Conservation (phyloP, 441 rosid genomes). For the Aleurites moluccanus region DNA sequence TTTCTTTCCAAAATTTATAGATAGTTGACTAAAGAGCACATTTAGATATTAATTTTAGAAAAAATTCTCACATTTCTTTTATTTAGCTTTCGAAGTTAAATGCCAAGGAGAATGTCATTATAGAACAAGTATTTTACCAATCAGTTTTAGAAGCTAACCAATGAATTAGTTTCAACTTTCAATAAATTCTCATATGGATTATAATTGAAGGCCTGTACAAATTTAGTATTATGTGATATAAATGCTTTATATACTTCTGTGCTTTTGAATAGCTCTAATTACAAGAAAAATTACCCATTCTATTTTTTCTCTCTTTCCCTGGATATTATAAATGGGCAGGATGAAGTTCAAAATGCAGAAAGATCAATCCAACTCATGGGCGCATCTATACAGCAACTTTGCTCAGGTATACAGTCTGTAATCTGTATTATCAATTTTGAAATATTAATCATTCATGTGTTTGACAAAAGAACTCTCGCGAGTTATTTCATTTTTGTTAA, state of each 20-base stretch:
- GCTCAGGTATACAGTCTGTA: constrained; percentile 43
- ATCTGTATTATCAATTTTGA: constrained; percentile 6
- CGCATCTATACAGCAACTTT: constrained; percentile 63
- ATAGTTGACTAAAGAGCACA: background rate
- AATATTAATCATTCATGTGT: constrained; percentile 2
- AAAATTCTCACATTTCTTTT: background rate
- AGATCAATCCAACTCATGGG: constrained; percentile 80
- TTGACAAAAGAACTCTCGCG: constrained; percentile 2
- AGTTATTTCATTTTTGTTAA: constrained; percentile 2
- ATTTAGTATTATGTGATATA: no score
- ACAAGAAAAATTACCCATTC: constrained; percentile 2
- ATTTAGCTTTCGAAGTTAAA: background rate
- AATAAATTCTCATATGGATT: background rate
- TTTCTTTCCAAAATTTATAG: background rate
- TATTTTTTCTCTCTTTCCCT: background rate
- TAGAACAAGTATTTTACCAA: background rate
- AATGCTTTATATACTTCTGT: background rate
- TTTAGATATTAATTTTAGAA: background rate
- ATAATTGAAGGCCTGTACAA: background rate
- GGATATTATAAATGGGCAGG: constrained; percentile 37
- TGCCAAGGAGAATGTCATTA: background rate
- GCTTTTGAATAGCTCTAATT: constrained; percentile 13
- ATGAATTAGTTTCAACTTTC: background rate
- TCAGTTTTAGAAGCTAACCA: background rate
- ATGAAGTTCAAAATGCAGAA: constrained; percentile 74